A percentile compares a stretch with the other conserved stretches of the same genome.
Evolutionary conservation across 2,329 filamentous ascomycete genomes (phyloP).

Genomic region (Rutstroemia sydowiana): DNA sequence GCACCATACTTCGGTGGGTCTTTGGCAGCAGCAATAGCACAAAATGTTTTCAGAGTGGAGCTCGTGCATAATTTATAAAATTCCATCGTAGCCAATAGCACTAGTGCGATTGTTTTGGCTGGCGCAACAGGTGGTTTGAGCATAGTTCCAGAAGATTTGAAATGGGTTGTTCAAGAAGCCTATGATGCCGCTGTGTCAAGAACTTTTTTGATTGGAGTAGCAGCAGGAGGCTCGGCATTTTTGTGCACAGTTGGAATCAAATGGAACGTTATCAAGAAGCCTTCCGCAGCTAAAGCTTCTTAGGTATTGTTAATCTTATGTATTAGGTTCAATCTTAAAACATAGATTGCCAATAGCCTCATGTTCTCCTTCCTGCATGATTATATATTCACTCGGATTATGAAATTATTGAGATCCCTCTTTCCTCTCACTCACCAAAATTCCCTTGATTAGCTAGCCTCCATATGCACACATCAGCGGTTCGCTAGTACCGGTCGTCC

Average conservation of each 20-base stretch:
- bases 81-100: conserved; percentile 24
- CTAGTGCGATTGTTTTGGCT: conserved; percentile 34
- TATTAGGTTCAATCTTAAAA: too few relatives aligned
- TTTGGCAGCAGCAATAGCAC: not conserved
- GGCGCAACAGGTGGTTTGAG: conserved; percentile 29
- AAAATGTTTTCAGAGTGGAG: not conserved
- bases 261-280: not conserved
- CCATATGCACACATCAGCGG: too few relatives aligned
- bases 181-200: not conserved
- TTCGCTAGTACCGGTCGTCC: too few relatives aligned
- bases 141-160: not conserved
- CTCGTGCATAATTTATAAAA: conserved; percentile 29
- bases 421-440: too few relatives aligned
- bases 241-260: not conserved
- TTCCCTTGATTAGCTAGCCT: too few relatives aligned
- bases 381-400: too few relatives aligned
- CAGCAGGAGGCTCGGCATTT: not conserved
- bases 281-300: not conserved
- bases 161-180: not conserved
- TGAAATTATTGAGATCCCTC: too few relatives aligned
- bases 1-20: not conserved
- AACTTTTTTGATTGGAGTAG: not conserved
- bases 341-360: too few relatives aligned
- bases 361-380: too few relatives aligned
- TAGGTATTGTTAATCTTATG: too few relatives aligned